phyloP scores from a whole-genome alignment of 257 asterid species.

The Fraxinus excelsior region DNA sequence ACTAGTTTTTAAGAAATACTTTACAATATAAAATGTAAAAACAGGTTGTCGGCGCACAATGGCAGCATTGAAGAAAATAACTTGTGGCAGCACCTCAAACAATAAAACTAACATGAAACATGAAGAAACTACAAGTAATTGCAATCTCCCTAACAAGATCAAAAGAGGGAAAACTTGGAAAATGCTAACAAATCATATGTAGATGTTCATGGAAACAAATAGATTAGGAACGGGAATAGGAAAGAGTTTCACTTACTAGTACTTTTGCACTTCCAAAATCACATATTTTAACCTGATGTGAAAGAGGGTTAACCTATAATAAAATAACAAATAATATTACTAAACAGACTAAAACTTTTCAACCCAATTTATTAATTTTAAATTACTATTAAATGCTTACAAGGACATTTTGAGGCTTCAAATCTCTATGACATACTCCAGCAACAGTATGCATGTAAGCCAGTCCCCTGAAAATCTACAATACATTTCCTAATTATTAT shows the following conservation, averaged over 20 bases:
- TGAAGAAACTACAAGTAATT: background rate
- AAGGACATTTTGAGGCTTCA: slow-evolving; percentile 96
- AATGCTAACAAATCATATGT: background rate
- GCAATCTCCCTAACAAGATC: background rate
- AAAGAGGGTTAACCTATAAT: slow-evolving; percentile 74
- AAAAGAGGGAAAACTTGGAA: background rate
- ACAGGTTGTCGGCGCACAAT: background rate
- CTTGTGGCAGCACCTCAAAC: background rate
- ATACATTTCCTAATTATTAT: slow-evolving; percentile 19
- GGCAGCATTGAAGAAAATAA: background rate
- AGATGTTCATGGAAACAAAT: background rate
- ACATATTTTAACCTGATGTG: slow-evolving; percentile 89
- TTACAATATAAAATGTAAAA: background rate
- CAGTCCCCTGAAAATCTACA: slow-evolving; percentile 90
- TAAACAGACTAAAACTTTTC: slow-evolving; percentile 6
- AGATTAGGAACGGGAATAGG: background rate
- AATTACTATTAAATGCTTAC: slow-evolving; percentile 35
- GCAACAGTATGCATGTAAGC: slow-evolving; percentile 96
- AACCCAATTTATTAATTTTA: background rate
- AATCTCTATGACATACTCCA: slow-evolving; percentile 91
- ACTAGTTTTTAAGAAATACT: background rate
- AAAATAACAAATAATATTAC: slow-evolving; percentile 22
- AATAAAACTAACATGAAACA: background rate
- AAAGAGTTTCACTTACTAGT: slow-evolving; percentile 57
- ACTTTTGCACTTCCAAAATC: slow-evolving; percentile 99